Conservation (phyloP, 2,329 filamentous ascomycete genomes). For the Trichoderma breve region DNA sequence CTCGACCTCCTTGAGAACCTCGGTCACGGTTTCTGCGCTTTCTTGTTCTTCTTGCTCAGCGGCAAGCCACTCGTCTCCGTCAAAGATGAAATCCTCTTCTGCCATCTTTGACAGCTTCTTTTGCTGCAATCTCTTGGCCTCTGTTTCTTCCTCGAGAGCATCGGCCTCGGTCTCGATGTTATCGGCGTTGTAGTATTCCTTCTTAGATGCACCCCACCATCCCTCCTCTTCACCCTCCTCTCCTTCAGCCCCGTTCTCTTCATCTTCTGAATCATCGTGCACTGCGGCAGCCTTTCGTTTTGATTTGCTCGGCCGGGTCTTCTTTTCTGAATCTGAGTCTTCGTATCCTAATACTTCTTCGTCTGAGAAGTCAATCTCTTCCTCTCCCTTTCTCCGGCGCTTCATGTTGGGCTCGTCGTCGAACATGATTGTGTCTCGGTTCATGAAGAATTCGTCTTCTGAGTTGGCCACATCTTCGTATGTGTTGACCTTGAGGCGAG, state of each 20-base stretch:
- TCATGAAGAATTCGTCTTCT: conserved; percentile 88
- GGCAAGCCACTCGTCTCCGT: conserved; percentile 80
- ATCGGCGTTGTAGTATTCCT: conserved; percentile 93
- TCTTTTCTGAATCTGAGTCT: conserved; percentile 47
- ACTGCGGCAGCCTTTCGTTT: conserved; percentile 25
- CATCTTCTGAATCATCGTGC: conserved; percentile 47
- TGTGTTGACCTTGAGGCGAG: conserved; percentile 61
- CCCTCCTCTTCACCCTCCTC: conserved; percentile 60
- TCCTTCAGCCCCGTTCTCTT: conserved; percentile 52
- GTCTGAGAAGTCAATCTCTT: conserved; percentile 63
- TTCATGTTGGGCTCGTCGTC: conserved; percentile 80
- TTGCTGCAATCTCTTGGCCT: conserved; percentile 83
- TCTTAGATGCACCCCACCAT: conserved; percentile 84
- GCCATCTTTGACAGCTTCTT: conserved; percentile 88
- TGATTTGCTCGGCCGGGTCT: conserved; percentile 17
- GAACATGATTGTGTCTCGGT: conserved; percentile 80
- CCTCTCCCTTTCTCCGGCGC: conserved; percentile 69
- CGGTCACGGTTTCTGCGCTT: conserved; percentile 66
- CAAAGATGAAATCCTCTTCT: conserved; percentile 90
- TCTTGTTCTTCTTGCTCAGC: conserved; percentile 51
- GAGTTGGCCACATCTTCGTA: conserved; percentile 89
- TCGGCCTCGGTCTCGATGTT: conserved; percentile 61
- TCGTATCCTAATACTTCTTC: conserved; percentile 58
- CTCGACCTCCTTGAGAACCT: conserved; percentile 80
- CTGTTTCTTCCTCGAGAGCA: conserved; percentile 86